These are phyloP conservation scores for Stemphylium vesicarium DNA, from an alignment of 2,329 filamentous ascomycete species.

Conservation along the genomic window DNA sequence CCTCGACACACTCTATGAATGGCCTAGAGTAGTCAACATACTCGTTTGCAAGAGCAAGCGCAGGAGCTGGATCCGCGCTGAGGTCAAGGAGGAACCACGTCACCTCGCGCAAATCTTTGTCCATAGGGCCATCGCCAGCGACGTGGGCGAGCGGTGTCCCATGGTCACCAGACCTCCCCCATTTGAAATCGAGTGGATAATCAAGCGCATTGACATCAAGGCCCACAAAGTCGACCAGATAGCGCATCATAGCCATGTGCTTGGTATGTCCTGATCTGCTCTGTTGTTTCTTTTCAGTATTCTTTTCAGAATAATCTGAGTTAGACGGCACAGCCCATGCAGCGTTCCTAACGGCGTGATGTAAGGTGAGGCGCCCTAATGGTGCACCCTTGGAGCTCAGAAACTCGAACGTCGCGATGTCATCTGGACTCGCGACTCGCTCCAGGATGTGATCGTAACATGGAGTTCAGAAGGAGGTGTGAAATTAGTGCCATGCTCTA, in stretches of 20 bases:
- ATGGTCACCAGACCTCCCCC: background rate
- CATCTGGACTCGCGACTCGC: background rate
- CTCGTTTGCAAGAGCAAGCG: background rate
- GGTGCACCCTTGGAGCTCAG: background rate
- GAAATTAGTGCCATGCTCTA: background rate
- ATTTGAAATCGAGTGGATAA: background rate
- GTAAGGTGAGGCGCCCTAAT: background rate
- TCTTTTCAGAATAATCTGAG: background rate
- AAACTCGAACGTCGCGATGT: background rate
- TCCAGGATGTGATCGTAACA: background rate
- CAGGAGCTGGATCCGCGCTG: slow-evolving; percentile 1
- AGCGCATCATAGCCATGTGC: background rate
- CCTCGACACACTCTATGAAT: too few relatives aligned
- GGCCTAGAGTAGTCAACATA: too few relatives aligned
- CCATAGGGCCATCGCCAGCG: background rate
- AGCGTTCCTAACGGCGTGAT: background rate
- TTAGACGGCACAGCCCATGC: background rate
- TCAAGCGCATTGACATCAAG: background rate
- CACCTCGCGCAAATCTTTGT: background rate
- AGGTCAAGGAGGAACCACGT: slow-evolving; percentile 4
- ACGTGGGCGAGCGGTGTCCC: background rate
- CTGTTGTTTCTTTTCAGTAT: background rate
- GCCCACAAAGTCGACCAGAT: background rate
- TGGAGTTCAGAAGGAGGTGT: background rate
- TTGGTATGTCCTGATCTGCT: background rate